Conservation (phyloP, 1,284 basidiomycete genomes). For the Melampsora americana region DNA sequence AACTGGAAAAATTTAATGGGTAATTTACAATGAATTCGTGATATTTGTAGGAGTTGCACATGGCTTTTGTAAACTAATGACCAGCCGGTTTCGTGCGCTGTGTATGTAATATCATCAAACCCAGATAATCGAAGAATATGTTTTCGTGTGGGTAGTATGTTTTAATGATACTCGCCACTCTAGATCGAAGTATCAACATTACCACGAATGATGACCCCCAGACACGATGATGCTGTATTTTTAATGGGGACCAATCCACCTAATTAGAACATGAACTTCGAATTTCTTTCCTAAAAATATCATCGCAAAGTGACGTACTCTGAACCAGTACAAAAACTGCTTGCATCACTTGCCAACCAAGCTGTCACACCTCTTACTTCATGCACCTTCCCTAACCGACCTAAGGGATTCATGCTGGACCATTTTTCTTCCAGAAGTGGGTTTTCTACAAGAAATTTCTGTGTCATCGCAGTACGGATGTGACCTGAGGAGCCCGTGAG, state of each 20-base stretch:
- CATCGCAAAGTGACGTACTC: slow-evolving; percentile 16
- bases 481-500: slow-evolving; percentile 48
- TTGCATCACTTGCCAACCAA: slow-evolving; percentile 64
- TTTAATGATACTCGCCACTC: too few species aligned
- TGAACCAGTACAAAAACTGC: slow-evolving; percentile 52
- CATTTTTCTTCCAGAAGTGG: slow-evolving; percentile 68
- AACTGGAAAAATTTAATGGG: too few species aligned
- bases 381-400: slow-evolving; percentile 69
- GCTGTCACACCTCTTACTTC: slow-evolving; percentile 72
- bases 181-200: slow-evolving; percentile 25
- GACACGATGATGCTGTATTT: slow-evolving; percentile 50
- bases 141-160: too few species aligned
- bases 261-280: neutral
- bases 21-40: too few species aligned
- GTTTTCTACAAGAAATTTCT: slow-evolving; percentile 68
- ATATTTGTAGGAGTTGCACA: too few species aligned
- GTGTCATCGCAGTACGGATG: slow-evolving; percentile 66
- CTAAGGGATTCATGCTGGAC: slow-evolving; percentile 71
- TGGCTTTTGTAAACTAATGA: too few species aligned
- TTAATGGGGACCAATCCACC: slow-evolving; percentile 45
- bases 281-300: neutral
- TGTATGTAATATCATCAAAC: too few species aligned
- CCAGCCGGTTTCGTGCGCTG: too few species aligned
- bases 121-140: too few species aligned
- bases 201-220: slow-evolving; percentile 55